Evolutionary conservation across 2,329 filamentous ascomycete genomes (phyloP).

Genomic region (Diaporthe australafricana): DNA sequence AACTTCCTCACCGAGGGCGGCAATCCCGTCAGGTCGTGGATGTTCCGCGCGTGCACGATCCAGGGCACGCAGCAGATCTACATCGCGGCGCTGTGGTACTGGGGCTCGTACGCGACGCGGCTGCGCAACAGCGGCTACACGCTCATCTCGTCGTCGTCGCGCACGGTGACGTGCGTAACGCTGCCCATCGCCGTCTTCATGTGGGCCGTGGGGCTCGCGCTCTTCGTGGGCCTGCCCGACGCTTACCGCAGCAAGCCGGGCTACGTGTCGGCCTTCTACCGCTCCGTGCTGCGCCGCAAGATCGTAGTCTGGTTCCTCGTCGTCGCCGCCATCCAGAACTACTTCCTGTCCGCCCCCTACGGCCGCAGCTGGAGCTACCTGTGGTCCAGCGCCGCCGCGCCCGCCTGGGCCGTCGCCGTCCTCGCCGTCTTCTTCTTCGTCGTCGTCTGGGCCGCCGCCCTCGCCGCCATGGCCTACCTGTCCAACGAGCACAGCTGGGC

Average conservation of each 20-base stretch:
- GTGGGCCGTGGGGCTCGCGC: conserved; percentile 65
- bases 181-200: conserved; percentile 68
- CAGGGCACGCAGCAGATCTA: conserved; percentile 77
- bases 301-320: conserved; percentile 76
- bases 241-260: conserved; percentile 75
- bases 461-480: conserved; percentile 64
- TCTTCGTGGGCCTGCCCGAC: conserved; percentile 72
- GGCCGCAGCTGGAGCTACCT: conserved; percentile 76
- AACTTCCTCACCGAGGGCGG: conserved; percentile 73
- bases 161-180: conserved; percentile 52
- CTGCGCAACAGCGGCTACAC: conserved; percentile 50
- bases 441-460: conserved; percentile 64
- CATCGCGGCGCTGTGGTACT: conserved; percentile 74
- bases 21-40: conserved; percentile 73
- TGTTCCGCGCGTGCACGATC: conserved; percentile 75
- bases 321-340: conserved; percentile 73
- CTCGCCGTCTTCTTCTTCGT: conserved; percentile 67
- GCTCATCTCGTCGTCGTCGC: conserved; percentile 49
- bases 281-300: conserved; percentile 69
- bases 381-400: conserved; percentile 67
- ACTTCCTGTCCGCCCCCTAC: conserved; percentile 74
- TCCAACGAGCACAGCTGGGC: conserved; percentile 74
- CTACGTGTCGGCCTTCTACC: conserved; percentile 74
- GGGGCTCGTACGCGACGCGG: conserved; percentile 63
- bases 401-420: conserved; percentile 66